phyloP scores from a whole-genome alignment of 73 alveolate species.

The Diophrys appendiculata region DNA sequence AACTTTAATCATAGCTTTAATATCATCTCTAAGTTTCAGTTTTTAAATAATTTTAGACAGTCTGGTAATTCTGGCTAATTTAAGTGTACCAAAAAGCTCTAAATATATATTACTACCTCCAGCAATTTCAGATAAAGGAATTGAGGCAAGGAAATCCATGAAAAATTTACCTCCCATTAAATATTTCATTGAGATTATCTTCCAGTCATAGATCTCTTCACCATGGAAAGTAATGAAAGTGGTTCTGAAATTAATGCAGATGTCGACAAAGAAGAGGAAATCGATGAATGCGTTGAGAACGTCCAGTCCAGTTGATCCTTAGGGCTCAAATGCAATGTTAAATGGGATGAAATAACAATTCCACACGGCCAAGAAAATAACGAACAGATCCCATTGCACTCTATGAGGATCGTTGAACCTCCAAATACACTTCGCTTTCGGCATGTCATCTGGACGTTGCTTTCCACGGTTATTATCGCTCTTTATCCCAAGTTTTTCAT shows the following conservation, averaged over 20 bases:
- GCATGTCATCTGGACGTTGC: too few relatives aligned
- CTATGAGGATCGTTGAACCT: constrained; percentile 4
- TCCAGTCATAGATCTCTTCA: constrained; percentile 32
- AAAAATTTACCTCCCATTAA: constrained; percentile 35
- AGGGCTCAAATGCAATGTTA: constrained; percentile 39
- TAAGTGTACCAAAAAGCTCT: constrained; percentile 38
- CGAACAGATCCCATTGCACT: constrained; percentile 54
- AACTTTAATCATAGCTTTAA: constrained; percentile 25
- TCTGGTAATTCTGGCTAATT: constrained; percentile 56
- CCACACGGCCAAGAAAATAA: constrained; percentile 35
- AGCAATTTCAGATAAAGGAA: constrained; percentile 38
- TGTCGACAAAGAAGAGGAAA: constrained; percentile 28
- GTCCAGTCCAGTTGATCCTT: too few relatives aligned
- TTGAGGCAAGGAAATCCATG: constrained; percentile 60
- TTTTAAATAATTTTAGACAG: constrained; percentile 35
- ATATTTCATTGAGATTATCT: constrained; percentile 27
- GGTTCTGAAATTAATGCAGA: constrained; percentile 54
- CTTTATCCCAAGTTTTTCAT: background rate
- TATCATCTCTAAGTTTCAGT: constrained; percentile 35
- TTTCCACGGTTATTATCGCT: background rate
- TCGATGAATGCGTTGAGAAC: constrained; percentile 24
- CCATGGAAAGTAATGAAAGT: constrained; percentile 33
- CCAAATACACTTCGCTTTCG: too few relatives aligned
- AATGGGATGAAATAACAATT: constrained; percentile 63
- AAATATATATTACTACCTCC: too few relatives aligned